Percentiles rank a stretch among this genome's conserved stretches.
These are phyloP conservation scores for Penicillium samsonianum DNA, from an alignment of 495 filamentous ascomycete species.

Conservation along the genomic window DNA sequence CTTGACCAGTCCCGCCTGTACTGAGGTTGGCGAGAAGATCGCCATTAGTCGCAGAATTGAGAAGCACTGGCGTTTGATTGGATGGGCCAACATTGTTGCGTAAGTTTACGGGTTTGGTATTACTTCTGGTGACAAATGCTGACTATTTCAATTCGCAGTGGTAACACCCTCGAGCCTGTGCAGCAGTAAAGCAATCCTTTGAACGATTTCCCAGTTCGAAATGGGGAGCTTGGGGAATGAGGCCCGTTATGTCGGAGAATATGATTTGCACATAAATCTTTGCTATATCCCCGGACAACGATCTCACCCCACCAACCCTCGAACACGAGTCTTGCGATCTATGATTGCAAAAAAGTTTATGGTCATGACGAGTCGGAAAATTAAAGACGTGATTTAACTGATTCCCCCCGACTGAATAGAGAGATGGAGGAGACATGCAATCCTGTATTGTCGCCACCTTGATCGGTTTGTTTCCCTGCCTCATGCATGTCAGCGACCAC, in stretches of 20 bases:
- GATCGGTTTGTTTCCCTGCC: conserved; percentile 13
- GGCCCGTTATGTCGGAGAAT: conserved; percentile 13
- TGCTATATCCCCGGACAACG: conserved; percentile 10
- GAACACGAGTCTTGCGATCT: conserved; percentile 24
- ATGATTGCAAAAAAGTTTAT: conserved; percentile 34
- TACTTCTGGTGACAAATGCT: conserved; percentile 15
- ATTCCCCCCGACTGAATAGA: conserved; percentile 33
- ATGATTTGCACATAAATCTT: conserved; percentile 6
- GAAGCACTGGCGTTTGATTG: conserved; percentile 98
- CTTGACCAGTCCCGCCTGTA: conserved; percentile 88
- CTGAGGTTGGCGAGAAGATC: conserved; percentile 95
- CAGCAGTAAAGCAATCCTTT: conserved; percentile 41
- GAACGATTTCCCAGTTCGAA: conserved; percentile 23
- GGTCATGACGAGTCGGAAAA: conserved; percentile 40
- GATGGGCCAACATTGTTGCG: conserved; percentile 90
- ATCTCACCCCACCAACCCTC: conserved; percentile 14
- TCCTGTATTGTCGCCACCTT: conserved; percentile 23
- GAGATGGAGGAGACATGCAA: conserved; percentile 16
- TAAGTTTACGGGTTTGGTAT: conserved; percentile 41
- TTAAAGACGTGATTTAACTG: conserved; percentile 37
- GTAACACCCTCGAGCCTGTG: conserved; percentile 56
- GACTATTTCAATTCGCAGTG: conserved; percentile 34
- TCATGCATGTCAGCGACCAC: conserved; percentile 13
- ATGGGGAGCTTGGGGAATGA: conserved; percentile 13
- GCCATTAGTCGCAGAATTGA: conserved; percentile 94